Evolutionary conservation across 2,329 filamentous ascomycete genomes (phyloP).

Genomic region (Elsinoe fawcettii): DNA sequence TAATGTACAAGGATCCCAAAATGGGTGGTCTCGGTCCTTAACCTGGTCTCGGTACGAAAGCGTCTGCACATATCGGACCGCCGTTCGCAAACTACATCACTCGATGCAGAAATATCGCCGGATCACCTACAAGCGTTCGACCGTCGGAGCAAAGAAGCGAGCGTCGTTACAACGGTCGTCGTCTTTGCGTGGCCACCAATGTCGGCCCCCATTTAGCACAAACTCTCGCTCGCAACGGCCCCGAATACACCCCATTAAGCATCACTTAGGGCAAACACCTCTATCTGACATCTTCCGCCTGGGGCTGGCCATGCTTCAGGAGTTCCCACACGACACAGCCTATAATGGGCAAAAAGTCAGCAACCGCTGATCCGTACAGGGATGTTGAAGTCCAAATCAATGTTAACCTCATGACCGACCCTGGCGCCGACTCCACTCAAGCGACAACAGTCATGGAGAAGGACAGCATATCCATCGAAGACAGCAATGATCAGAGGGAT

Average conservation of each 20-base stretch:
- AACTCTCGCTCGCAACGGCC: neutral
- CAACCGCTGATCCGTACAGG: neutral
- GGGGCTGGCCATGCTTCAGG: neutral
- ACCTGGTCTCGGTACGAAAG: neutral
- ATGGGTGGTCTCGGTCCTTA: neutral
- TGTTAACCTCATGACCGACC: neutral
- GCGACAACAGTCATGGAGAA: constrained; percentile 1
- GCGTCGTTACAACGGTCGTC: neutral
- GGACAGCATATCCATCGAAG: constrained; percentile 8
- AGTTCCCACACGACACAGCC: neutral
- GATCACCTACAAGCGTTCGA: neutral
- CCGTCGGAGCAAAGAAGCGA: neutral
- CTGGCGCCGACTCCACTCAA: neutral
- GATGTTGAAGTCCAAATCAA: constrained; percentile 4
- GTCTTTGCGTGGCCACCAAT: neutral
- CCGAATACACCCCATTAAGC: neutral
- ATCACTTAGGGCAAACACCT: neutral
- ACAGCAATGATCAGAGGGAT: constrained; percentile 9
- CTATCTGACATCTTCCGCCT: neutral
- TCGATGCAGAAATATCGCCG: neutral
- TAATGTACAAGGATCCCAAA: neutral
- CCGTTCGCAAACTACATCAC: neutral
- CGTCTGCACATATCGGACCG: neutral
- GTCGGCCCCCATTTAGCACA: neutral
- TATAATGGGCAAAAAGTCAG: constrained; percentile 1